Evolutionary conservation across 23 red algal genomes (phyloP).

Genomic region (Gracilaria gracilis): DNA sequence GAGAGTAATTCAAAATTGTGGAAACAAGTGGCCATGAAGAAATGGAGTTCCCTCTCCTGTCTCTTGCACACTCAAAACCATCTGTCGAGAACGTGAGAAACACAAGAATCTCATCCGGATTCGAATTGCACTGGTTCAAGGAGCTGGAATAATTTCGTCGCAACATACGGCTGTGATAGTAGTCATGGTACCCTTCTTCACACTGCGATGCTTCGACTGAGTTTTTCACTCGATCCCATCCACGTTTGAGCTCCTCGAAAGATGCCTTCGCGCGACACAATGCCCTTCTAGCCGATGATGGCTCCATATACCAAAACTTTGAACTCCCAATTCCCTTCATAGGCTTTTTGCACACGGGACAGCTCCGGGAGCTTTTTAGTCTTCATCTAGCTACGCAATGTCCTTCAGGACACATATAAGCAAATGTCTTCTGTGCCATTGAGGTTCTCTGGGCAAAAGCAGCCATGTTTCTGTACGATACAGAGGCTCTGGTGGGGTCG

Average conservation of each 20-base stretch:
- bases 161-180: slow-evolving; percentile 24
- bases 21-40: not conserved
- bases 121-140: too few relatives aligned
- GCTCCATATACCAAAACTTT: not conserved
- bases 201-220: not conserved
- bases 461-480: not conserved
- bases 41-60: not conserved
- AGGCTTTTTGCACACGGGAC: not conserved
- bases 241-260: not conserved
- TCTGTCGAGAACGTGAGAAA: not conserved
- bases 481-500: not conserved
- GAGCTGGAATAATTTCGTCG: not conserved
- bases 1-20: too few relatives aligned
- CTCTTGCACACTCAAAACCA: not conserved
- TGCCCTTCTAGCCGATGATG: not conserved
- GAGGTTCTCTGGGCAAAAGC: not conserved
- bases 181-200: not conserved
- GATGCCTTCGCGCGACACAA: not conserved
- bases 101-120: not conserved
- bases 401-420: not conserved
- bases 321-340: not conserved
- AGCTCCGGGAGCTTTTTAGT: not conserved
- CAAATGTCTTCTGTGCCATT: not conserved
- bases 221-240: not conserved
- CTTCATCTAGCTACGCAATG: not conserved